Conservation (phyloP, 2,329 filamentous ascomycete species). For the Aspergillus sp. region DNA sequence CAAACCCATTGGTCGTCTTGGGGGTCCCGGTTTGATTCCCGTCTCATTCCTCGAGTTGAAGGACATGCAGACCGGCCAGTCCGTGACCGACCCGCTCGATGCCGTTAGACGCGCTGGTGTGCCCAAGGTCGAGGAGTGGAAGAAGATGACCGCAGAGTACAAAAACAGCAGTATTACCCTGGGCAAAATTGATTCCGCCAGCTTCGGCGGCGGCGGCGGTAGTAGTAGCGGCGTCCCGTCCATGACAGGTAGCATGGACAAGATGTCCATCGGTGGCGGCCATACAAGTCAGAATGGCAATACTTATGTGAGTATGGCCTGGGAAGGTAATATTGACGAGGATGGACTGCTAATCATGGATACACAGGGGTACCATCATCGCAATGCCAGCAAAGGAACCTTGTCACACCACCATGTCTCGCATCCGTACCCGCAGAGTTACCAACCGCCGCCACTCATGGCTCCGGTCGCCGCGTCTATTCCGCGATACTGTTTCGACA, state of each 20-base stretch:
- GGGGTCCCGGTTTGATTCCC: slow-evolving; percentile 88
- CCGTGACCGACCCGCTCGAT: slow-evolving; percentile 72
- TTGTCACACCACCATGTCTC: slow-evolving; percentile 28
- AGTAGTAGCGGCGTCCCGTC: slow-evolving; percentile 38
- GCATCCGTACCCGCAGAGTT: slow-evolving; percentile 37
- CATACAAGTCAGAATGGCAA: slow-evolving; percentile 45
- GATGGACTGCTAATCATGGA: neutral
- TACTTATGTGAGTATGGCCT: slow-evolving; percentile 39
- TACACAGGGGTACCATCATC: slow-evolving; percentile 29
- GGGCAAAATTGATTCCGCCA: slow-evolving; percentile 65
- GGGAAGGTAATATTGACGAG: neutral
- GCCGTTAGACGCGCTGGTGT: slow-evolving; percentile 84
- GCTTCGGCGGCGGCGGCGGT: slow-evolving; percentile 3
- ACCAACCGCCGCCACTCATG: slow-evolving; percentile 49
- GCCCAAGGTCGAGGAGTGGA: slow-evolving; percentile 96
- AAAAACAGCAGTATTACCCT: slow-evolving; percentile 98
- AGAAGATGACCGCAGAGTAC: slow-evolving; percentile 98
- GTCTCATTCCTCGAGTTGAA: slow-evolving; percentile 95
- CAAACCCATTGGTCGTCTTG: slow-evolving; percentile 95
- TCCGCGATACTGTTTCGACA: slow-evolving; percentile 87
- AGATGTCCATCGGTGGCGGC: slow-evolving; percentile 60
- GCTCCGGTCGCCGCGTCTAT: slow-evolving; percentile 78
- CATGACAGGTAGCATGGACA: slow-evolving; percentile 63
- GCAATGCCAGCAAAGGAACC: slow-evolving; percentile 30
- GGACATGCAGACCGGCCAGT: slow-evolving; percentile 80